Conservation (phyloP, 805 yeast species). For the Saturnispora bothae region DNA sequence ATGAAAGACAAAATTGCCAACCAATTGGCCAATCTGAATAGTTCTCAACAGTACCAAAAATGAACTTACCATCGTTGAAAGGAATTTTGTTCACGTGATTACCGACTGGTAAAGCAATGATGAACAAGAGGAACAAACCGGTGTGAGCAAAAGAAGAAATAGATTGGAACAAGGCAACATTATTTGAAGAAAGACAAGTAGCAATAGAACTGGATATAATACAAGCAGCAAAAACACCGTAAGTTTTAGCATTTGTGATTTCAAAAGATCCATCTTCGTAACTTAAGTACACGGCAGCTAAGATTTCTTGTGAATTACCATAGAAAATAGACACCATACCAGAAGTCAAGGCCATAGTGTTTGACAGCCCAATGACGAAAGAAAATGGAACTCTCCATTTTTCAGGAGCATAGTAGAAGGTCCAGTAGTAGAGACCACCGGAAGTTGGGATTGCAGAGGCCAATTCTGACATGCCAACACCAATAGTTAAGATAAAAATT, state of each 20-base stretch:
- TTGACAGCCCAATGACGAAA: constrained; percentile 53
- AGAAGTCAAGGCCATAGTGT: constrained; percentile 51
- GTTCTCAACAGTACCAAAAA: constrained; percentile 43
- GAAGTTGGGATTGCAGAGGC: constrained; percentile 63
- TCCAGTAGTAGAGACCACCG: constrained; percentile 63
- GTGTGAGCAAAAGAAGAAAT: constrained; percentile 45
- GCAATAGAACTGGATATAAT: constrained; percentile 37
- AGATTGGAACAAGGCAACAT: constrained; percentile 47
- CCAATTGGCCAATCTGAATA: constrained; percentile 46
- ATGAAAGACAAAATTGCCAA: constrained; percentile 35
- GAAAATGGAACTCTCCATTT: constrained; percentile 38
- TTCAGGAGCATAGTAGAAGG: constrained; percentile 54
- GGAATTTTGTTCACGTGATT: constrained; percentile 26
- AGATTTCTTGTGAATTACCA: constrained; percentile 47
- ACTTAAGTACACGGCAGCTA: constrained; percentile 43
- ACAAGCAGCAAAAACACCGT: constrained; percentile 56
- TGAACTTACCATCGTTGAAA: constrained; percentile 37
- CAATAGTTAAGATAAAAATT: constrained; percentile 42
- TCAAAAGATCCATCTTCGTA: constrained; percentile 41
- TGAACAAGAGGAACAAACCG: constrained; percentile 37
- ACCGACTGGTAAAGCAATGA: constrained; percentile 57
- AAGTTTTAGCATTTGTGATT: constrained; percentile 40
- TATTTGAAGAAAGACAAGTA: constrained; percentile 44
- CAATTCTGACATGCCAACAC: constrained; percentile 51
- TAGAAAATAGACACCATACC: constrained; percentile 57